These are phyloP conservation scores for Durusdinium trenchii DNA, from an alignment of 73 alveolate species.

Conservation along the genomic window DNA sequence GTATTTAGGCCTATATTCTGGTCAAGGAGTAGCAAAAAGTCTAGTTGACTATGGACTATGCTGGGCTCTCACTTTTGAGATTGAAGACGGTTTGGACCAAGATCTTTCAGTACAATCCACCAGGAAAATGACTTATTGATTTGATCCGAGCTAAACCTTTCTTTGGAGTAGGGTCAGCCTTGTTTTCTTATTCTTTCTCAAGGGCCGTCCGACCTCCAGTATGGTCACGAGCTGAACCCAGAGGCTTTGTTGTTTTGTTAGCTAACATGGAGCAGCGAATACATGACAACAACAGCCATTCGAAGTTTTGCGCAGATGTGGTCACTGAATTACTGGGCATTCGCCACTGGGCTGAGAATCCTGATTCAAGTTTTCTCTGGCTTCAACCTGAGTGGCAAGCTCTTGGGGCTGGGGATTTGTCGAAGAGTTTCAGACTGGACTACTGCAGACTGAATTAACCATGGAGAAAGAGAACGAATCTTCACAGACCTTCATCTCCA, in stretches of 20 bases:
- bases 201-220: too few species aligned
- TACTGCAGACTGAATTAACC: not conserved
- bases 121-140: too few species aligned
- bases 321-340: not conserved
- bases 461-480: conserved; percentile 14
- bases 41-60: too few species aligned
- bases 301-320: not conserved
- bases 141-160: too few species aligned
- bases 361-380: conserved; percentile 9
- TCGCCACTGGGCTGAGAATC: conserved; percentile 26
- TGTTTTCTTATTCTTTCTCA: not conserved
- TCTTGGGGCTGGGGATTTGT: not conserved
- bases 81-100: not conserved
- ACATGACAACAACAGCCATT: not conserved
- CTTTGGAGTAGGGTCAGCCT: not conserved
- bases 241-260: too few species aligned
- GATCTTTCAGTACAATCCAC: too few species aligned
- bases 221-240: too few species aligned
- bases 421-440: not conserved
- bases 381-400: not conserved
- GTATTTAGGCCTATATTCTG: not conserved
- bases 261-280: too few species aligned
- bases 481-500: not conserved
- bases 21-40: not conserved
- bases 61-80: not conserved